Evolutionary conservation across 257 asterid species (phyloP).

Genomic region (Cordia subcordata): DNA sequence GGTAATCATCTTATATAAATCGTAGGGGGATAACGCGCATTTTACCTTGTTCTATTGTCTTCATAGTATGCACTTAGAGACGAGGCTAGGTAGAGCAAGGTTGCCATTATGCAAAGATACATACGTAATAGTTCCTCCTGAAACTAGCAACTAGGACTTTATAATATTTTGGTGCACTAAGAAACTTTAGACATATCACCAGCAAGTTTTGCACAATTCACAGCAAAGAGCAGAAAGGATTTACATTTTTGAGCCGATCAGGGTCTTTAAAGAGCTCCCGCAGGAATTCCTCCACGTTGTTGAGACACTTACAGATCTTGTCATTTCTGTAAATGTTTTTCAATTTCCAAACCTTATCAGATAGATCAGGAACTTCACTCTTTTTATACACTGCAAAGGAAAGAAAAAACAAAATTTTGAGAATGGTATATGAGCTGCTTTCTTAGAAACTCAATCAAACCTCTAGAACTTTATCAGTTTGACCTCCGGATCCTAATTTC

Average conservation of each 20-base stretch:
- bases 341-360: conserved; percentile 12
- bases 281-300: conserved; percentile 16
- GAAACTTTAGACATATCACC: not conserved
- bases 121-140: not conserved
- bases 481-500: too few species aligned
- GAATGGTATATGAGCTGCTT: not conserved
- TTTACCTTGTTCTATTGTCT: too few species aligned
- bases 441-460: not conserved
- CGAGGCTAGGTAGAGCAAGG: too few species aligned
- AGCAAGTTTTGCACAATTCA: not conserved
- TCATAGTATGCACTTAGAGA: too few species aligned
- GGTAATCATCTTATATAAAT: too few species aligned
- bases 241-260: conserved; percentile 11
- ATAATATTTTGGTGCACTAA: not conserved
- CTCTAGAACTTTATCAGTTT: not conserved
- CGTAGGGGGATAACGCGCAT: too few species aligned
- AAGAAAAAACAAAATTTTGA: not conserved
- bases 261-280: conserved; percentile 3
- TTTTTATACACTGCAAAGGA: conserved; percentile 4
- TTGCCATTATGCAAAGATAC: not conserved
- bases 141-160: not conserved
- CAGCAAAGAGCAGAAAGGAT: not conserved
- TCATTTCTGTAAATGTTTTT: conserved; percentile 2
- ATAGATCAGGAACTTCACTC: not conserved
- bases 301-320: conserved; percentile 1